phyloP scores from a whole-genome alignment of 148 eudicot species.

The Chenopodium formosanum region DNA sequence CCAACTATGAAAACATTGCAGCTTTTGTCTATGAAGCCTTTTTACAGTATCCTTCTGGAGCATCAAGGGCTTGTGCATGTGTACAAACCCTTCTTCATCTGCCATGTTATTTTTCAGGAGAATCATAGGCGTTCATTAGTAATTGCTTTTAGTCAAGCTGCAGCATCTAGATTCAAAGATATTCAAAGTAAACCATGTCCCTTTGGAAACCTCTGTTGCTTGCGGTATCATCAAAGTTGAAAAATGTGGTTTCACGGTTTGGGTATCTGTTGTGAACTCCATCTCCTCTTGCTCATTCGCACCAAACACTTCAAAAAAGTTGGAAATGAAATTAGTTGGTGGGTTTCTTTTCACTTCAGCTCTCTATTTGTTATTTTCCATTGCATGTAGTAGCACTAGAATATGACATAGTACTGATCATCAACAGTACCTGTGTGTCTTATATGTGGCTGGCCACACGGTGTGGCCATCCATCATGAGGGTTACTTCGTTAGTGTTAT shows the following conservation, averaged over 20 bases:
- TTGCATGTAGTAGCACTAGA: not conserved
- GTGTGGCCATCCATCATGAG: too few relatives aligned
- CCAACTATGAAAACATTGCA: conserved; percentile 47
- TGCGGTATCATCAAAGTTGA: conserved; percentile 55
- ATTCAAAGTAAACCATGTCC: conserved; percentile 44
- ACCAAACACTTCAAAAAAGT: conserved; percentile 41
- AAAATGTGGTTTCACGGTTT: conserved; percentile 49
- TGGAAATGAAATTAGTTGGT: conserved; percentile 66
- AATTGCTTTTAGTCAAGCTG: conserved; percentile 51
- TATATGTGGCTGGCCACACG: too few relatives aligned
- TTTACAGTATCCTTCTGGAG: conserved; percentile 63
- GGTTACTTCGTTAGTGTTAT: too few relatives aligned
- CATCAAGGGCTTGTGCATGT: conserved; percentile 60
- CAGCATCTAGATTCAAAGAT: conserved; percentile 50
- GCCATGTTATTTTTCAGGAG: conserved; percentile 44
- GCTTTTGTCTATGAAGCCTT: conserved; percentile 57
- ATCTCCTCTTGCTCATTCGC: conserved; percentile 42
- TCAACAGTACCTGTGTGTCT: not conserved
- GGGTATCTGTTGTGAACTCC: conserved; percentile 51
- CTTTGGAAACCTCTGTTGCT: conserved; percentile 66
- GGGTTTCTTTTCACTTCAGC: conserved; percentile 16
- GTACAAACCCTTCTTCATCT: conserved; percentile 55
- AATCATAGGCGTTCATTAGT: conserved; percentile 54
- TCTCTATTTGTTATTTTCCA: not conserved
- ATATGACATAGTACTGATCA: not conserved